Evolutionary conservation across 176 grass and related monocot genomes (phyloP).

Genomic region (Oryza glumipatula): DNA sequence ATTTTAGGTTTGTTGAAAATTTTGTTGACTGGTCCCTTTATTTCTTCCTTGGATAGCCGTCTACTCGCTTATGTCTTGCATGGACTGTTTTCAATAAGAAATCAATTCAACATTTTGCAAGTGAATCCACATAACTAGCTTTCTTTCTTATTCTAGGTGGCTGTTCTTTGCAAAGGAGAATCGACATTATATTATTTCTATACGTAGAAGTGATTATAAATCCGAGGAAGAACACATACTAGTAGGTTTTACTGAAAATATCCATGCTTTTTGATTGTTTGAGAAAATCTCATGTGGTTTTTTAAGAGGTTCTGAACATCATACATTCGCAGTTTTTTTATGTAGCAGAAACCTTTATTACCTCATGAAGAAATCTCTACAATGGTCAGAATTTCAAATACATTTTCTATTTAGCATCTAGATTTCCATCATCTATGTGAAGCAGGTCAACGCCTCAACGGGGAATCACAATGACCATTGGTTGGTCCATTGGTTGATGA

Average conservation of each 20-base stretch:
- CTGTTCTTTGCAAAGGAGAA: neutral
- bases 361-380: no score
- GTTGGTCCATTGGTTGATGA: no score
- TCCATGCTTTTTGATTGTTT: neutral
- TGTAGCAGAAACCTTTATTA: no score
- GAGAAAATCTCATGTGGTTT: neutral
- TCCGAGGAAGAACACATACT: neutral
- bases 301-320: neutral
- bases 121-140: neutral
- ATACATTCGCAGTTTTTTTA: no score
- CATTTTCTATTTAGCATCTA: no score
- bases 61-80: neutral
- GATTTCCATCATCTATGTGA: no score
- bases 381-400: no score
- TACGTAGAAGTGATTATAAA: neutral
- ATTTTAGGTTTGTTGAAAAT: neutral
- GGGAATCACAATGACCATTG: no score
- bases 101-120: neutral
- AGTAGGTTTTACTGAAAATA: neutral
- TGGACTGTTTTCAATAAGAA: neutral
- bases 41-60: neutral
- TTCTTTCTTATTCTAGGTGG: neutral
- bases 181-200: neutral
- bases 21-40: neutral
- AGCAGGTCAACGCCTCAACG: no score